Percentiles rank a stretch among this genome's conserved stretches.
Conservation (phyloP, 148 eudicot species). For the Cornus controversa region DNA sequence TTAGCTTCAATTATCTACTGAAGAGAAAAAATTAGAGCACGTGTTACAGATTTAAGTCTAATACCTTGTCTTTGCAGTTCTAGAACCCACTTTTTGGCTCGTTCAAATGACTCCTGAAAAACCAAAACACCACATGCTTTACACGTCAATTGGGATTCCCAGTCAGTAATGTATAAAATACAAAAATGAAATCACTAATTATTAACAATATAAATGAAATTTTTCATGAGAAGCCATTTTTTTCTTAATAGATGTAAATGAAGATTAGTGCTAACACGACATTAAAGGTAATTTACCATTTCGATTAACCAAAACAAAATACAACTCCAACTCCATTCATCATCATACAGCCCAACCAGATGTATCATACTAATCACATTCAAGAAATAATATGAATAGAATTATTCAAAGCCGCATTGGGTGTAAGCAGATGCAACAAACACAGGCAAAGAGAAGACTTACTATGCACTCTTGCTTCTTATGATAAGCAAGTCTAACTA, state of each 20-base stretch:
- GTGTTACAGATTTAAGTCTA: not conserved
- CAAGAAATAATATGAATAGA: not conserved
- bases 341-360: not conserved
- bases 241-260: not conserved
- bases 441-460: not conserved
- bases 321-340: not conserved
- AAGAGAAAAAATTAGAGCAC: not conserved
- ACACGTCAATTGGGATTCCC: not conserved
- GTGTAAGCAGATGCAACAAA: not conserved
- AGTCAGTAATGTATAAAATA: not conserved
- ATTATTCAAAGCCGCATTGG: not conserved
- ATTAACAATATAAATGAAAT: not conserved
- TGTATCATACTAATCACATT: not conserved
- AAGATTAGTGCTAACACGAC: not conserved
- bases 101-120: constrained; percentile 56
- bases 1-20: not conserved
- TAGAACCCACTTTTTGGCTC: constrained; percentile 66
- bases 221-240: not conserved
- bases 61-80: constrained; percentile 76
- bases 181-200: not conserved
- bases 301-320: not conserved
- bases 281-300: not conserved
- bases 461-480: too few species aligned
- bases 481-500: not conserved
- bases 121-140: constrained; percentile 14